A percentile compares a stretch with the other conserved stretches of the same genome.
phyloP scores from a whole-genome alignment of 2,329 filamentous ascomycete genomes.

The Paracoccidioides lutzii region DNA sequence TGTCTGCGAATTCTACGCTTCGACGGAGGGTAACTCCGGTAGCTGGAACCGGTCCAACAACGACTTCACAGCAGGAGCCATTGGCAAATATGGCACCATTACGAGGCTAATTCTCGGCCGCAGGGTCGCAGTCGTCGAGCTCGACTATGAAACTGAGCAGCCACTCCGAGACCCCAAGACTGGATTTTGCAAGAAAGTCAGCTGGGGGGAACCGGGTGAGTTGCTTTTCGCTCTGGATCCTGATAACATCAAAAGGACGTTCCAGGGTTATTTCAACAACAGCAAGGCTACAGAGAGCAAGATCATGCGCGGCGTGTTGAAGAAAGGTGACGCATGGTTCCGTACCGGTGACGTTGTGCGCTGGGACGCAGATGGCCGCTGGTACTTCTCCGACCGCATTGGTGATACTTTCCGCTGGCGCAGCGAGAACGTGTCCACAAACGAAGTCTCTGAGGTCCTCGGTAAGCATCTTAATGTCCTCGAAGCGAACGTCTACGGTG shows the following conservation, averaged over 20 bases:
- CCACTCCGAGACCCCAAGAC: constrained; percentile 56
- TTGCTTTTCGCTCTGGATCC: constrained; percentile 59
- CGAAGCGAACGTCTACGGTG: constrained; percentile 80
- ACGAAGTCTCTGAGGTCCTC: constrained; percentile 65
- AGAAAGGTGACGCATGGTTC: constrained; percentile 68
- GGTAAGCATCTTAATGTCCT: constrained; percentile 52
- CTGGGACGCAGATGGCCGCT: constrained; percentile 56
- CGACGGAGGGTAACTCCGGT: constrained; percentile 58
- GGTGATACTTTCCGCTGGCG: constrained; percentile 48
- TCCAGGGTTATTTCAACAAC: constrained; percentile 76
- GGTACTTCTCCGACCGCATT: constrained; percentile 62
- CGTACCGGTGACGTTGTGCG: constrained; percentile 70
- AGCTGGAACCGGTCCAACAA: constrained; percentile 64
- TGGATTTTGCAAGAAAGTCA: constrained; percentile 51
- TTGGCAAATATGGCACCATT: constrained; percentile 59
- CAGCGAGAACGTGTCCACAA: constrained; percentile 69
- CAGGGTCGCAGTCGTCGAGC: constrained; percentile 47
- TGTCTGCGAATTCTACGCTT: constrained; percentile 69
- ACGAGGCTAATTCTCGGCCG: constrained; percentile 42
- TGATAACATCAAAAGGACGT: constrained; percentile 48
- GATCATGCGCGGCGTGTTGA: constrained; percentile 59
- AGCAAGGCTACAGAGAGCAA: constrained; percentile 57
- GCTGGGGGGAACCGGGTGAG: constrained; percentile 56
- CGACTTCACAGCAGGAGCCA: constrained; percentile 59
- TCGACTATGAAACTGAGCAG: constrained; percentile 58